Conservation (phyloP, 2,329 filamentous ascomycete genomes). For the Metarhizium guizhouense region DNA sequence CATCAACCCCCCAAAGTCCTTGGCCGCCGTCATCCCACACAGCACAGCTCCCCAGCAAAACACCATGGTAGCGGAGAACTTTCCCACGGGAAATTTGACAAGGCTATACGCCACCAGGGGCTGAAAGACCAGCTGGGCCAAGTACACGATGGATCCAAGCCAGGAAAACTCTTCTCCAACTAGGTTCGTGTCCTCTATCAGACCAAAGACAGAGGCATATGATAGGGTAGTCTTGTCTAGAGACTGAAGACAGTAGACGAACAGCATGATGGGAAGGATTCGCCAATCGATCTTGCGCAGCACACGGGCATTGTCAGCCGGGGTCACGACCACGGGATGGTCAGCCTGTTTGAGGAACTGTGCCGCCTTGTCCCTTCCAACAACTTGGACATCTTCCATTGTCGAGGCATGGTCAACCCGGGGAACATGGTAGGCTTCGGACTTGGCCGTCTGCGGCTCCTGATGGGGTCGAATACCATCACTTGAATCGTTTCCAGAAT, state of each 20-base stretch:
- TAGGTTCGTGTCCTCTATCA: constrained; percentile 49
- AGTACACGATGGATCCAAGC: constrained; percentile 52
- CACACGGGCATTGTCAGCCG: constrained; percentile 40
- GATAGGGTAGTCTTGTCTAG: constrained; percentile 54
- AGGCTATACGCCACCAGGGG: constrained; percentile 46
- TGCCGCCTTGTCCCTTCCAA: constrained; percentile 34
- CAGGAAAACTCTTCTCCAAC: constrained; percentile 50
- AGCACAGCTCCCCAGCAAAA: constrained; percentile 45
- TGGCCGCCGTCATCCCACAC: constrained; percentile 41
- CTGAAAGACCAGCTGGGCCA: constrained; percentile 37
- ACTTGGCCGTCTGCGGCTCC: background rate
- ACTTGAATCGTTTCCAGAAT: background rate
- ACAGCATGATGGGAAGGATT: constrained; percentile 40
- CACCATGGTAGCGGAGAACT: constrained; percentile 41
- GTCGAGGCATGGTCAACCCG: background rate
- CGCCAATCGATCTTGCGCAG: constrained; percentile 39
- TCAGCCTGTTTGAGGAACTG: constrained; percentile 36
- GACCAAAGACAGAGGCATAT: constrained; percentile 55
- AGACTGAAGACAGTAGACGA: constrained; percentile 54
- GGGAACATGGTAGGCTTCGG: background rate
- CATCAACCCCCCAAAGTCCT: constrained; percentile 35
- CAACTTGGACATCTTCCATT: background rate
- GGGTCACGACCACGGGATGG: constrained; percentile 36
- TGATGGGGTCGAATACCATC: background rate
- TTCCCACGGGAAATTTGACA: constrained; percentile 45